Evolutionary conservation across 1,284 basidiomycete genomes (phyloP).

Genomic region (Tilletiopsis washingtonensis): DNA sequence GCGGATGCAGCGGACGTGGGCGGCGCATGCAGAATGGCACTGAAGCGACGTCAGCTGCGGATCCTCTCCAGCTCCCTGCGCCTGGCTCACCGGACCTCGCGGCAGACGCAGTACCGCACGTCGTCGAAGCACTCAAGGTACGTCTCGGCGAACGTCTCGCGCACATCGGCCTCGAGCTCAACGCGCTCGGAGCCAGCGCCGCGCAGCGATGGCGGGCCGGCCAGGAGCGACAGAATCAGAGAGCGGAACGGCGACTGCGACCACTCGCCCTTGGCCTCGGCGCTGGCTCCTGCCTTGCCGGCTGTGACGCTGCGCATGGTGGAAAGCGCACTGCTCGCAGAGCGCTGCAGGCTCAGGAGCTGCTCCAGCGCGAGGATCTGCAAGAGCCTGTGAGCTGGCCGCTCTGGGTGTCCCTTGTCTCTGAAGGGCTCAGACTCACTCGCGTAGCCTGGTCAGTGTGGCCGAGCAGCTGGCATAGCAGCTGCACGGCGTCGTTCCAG

Average conservation of each 20-base stretch:
- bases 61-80: not conserved
- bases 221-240: conserved; percentile 18
- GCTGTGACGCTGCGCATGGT: no score
- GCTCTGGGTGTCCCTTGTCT: no score
- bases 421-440: no score
- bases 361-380: not conserved
- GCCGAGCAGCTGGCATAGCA: conserved; percentile 23
- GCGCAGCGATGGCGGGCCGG: conserved; percentile 14
- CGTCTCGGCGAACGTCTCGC: conserved; percentile 25
- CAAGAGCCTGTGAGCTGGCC: conserved; percentile 1
- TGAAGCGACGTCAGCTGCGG: conserved; percentile 39
- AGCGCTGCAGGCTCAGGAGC: not conserved
- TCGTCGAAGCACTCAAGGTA: conserved; percentile 55
- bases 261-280: conserved; percentile 20
- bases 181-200: no score
- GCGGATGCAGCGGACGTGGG: not conserved
- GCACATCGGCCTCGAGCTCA: conserved; percentile 24
- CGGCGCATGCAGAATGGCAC: not conserved
- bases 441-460: conserved; percentile 18
- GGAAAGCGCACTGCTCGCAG: no score
- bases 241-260: conserved; percentile 23
- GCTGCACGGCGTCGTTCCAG: conserved; percentile 32
- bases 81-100: conserved; percentile 57
- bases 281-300: no score
- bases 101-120: conserved; percentile 84